These are phyloP conservation scores for Sporobolomyces pararoseus DNA, from an alignment of 768 basidiomycete species.

Conservation along the genomic window DNA sequence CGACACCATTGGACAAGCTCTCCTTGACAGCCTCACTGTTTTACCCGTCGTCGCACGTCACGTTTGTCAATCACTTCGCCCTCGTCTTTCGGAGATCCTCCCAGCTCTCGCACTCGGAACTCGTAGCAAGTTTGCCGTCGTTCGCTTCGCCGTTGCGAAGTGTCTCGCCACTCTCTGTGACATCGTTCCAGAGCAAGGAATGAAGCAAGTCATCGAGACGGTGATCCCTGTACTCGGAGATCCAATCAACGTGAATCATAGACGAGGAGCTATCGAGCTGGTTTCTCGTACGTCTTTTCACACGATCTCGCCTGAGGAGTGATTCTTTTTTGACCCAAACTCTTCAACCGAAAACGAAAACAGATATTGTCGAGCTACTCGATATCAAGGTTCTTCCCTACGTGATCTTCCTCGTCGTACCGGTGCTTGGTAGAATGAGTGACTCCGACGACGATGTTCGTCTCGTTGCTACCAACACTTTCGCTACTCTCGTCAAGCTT, in stretches of 20 bases:
- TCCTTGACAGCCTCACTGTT: slow-evolving; percentile 88
- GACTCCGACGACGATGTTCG: slow-evolving; percentile 87
- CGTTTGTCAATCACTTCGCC: slow-evolving; percentile 66
- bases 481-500: slow-evolving; percentile 96
- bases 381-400: slow-evolving; percentile 94
- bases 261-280: slow-evolving; percentile 85
- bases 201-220: slow-evolving; percentile 82
- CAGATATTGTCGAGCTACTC: slow-evolving; percentile 85
- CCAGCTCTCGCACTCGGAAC: slow-evolving; percentile 71
- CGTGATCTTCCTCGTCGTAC: slow-evolving; percentile 92
- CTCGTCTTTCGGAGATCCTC: slow-evolving; percentile 66
- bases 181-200: slow-evolving; percentile 75
- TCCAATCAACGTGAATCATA: slow-evolving; percentile 64
- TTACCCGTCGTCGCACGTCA: slow-evolving; percentile 75
- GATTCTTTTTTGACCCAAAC: no score
- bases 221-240: slow-evolving; percentile 80
- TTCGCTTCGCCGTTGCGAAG: slow-evolving; percentile 78
- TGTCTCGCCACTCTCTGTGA: slow-evolving; percentile 85
- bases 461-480: slow-evolving; percentile 91
- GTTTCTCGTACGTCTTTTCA: slow-evolving; percentile 85
- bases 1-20: slow-evolving; percentile 70
- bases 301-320: no score
- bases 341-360: no score
- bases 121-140: slow-evolving; percentile 81
- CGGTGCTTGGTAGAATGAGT: slow-evolving; percentile 94